These are phyloP conservation scores for Yamadazyma akitaensis DNA, from an alignment of 805 yeast genomes.

Conservation along the genomic window DNA sequence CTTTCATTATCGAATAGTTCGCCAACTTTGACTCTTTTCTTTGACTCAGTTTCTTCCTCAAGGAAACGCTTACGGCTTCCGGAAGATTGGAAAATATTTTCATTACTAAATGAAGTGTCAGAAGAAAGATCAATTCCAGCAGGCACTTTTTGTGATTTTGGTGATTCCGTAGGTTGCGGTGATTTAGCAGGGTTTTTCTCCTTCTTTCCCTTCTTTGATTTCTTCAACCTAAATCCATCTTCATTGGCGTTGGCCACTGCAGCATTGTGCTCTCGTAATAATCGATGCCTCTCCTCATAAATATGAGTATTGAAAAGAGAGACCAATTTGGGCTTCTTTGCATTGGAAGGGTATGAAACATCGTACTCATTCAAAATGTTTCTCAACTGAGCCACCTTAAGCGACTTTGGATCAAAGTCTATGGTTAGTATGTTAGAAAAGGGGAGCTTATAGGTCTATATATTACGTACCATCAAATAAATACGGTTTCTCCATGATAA, in stretches of 20 bases:
- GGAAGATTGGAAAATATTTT: conserved; percentile 31
- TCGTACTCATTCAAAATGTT: conserved; percentile 59
- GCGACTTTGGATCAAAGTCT: conserved; percentile 65
- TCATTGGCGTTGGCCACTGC: conserved; percentile 5
- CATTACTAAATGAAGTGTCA: conserved; percentile 22
- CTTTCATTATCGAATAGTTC: conserved; percentile 8
- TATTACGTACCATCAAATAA: conserved; percentile 1
- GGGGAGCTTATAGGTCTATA: background rate
- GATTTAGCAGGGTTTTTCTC: background rate
- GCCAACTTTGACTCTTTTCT: conserved; percentile 5
- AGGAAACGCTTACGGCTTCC: conserved; percentile 13
- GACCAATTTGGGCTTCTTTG: conserved; percentile 67
- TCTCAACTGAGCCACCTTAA: conserved; percentile 70
- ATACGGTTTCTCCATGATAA: conserved; percentile 1
- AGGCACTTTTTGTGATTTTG: background rate
- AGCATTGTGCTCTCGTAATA: conserved; percentile 29
- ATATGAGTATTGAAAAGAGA: conserved; percentile 56
- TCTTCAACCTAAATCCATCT: conserved; percentile 6
- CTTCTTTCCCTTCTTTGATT: background rate
- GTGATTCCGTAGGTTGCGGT: background rate
- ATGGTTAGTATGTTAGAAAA: background rate
- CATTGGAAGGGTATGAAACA: conserved; percentile 57
- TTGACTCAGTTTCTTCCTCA: background rate
- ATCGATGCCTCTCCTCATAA: conserved; percentile 43
- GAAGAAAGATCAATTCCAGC: background rate